Conservation (phyloP, 1,284 basidiomycete genomes). For the Heterobasidion occidentale region DNA sequence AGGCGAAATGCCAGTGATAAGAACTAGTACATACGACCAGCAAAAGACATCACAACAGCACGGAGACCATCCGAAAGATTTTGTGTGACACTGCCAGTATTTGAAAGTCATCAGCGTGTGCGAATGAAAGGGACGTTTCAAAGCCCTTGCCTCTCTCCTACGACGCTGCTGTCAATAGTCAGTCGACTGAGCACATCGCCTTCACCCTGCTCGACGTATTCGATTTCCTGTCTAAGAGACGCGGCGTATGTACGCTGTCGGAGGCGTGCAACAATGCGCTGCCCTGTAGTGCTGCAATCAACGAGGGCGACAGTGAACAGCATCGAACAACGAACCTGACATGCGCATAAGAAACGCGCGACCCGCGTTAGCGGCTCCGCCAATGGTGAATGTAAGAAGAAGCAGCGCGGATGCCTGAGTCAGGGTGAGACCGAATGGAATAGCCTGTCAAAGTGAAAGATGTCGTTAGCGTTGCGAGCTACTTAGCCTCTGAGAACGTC, state of each 20-base stretch:
- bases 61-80: slow-evolving; percentile 90
- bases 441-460: slow-evolving; percentile 39
- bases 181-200: slow-evolving; percentile 92
- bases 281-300: slow-evolving; percentile 41
- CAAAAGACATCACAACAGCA: slow-evolving; percentile 82
- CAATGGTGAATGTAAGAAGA: slow-evolving; percentile 77
- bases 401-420: slow-evolving; percentile 76
- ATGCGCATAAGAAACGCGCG: slow-evolving; percentile 88
- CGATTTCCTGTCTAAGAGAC: slow-evolving; percentile 83
- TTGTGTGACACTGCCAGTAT: slow-evolving; percentile 64
- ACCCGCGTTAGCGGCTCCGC: slow-evolving; percentile 83
- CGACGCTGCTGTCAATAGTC: slow-evolving; percentile 88
- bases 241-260: slow-evolving; percentile 80
- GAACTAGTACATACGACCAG: slow-evolving; percentile 50
- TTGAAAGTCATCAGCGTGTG: slow-evolving; percentile 2
- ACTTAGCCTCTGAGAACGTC: too few relatives aligned
- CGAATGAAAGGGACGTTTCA: neutral
- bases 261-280: slow-evolving; percentile 87
- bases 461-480: neutral
- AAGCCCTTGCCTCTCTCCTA: slow-evolving; percentile 78
- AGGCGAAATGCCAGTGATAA: neutral
- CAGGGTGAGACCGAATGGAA: slow-evolving; percentile 71
- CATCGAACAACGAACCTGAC: slow-evolving; percentile 37
- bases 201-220: slow-evolving; percentile 88
- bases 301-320: neutral